Base-by-base conservation (phyloP, 2,329 filamentous ascomycete species). In the Alternaria infectoria region DNA sequence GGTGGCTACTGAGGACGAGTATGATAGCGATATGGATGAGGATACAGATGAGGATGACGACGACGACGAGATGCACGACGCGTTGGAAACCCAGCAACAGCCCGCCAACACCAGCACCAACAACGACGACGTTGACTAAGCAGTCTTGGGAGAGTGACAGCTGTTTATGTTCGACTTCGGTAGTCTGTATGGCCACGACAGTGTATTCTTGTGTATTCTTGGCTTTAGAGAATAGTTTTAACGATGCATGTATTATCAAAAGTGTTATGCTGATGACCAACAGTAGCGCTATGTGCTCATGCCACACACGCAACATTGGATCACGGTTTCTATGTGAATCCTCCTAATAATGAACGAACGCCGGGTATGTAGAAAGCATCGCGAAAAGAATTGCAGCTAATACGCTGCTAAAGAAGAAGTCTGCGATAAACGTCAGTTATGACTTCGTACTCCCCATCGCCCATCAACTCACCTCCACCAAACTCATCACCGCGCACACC, bases 401-500 rank as follows among this genome's bases (percentile, higher is more conserved):
- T 11, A 21, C 21, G 15, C 13, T 9, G 2, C 13, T 9, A 8
- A 2, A 5, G 4, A 32, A 30, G 32, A 30, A 40, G 15, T 36
- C 60, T 57, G 49, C 43, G 25, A 40, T 15, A 19, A 40, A 25
- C 8, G 19, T 52, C 23, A 52, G 49, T 15, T 13, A 9, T 23
- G 1, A n/a, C 4, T 5, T 9, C 12, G 28, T 3, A 43, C n/a
- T 15, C 8, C 5, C 15, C 10, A 25, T 15, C 15, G 4, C 10
- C 13, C 6, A 45, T 23, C 10, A 26, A 47, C 50, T 28, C 6
- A 59, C 57, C 32, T 15, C 3, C 12, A 43, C 15, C 43, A 17
- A 26, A 2, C 10, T 1, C 4, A 12, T 71, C 49, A 76, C 28
- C 65, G 59, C 7, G 74, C 72, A 49, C 72, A 74, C 23, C 73